These are phyloP conservation scores for Comarum palustre DNA, from an alignment of 306 rosid genomes.

Conservation along the genomic window DNA sequence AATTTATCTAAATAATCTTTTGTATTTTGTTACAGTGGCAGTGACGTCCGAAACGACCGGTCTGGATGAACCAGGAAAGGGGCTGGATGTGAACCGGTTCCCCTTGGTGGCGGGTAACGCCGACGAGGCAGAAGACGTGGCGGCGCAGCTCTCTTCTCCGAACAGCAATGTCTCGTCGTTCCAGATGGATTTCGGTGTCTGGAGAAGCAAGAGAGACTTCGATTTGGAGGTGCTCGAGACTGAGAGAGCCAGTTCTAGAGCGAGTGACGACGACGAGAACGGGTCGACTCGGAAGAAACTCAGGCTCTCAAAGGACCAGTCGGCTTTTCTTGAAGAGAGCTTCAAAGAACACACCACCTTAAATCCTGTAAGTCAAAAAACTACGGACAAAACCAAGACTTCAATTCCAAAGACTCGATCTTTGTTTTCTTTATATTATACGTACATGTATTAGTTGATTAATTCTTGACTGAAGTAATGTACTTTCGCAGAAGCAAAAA, in stretches of 20 bases:
- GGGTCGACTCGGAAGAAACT: slow-evolving; percentile 84
- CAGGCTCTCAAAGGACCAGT: slow-evolving; percentile 80
- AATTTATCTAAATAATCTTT: too few species aligned
- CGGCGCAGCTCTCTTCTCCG: slow-evolving; percentile 62
- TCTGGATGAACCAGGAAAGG: slow-evolving; percentile 46
- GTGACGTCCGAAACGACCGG: slow-evolving; percentile 40
- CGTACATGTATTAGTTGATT: background rate
- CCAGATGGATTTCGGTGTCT: slow-evolving; percentile 58
- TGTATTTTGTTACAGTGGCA: slow-evolving; percentile 31
- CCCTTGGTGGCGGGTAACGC: slow-evolving; percentile 29
- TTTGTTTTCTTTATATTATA: background rate
- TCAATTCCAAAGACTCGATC: background rate
- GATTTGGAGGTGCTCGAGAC: slow-evolving; percentile 36
- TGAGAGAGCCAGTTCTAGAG: slow-evolving; percentile 61
- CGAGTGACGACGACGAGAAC: slow-evolving; percentile 80
- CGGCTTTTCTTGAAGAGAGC: slow-evolving; percentile 86
- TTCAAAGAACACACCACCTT: slow-evolving; percentile 94
- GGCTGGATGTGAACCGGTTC: slow-evolving; percentile 55
- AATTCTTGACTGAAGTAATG: background rate
- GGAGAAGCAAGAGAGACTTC: slow-evolving; percentile 47
- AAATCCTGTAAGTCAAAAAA: slow-evolving; percentile 65
- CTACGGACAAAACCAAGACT: background rate
- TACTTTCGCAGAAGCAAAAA: slow-evolving; percentile 69
- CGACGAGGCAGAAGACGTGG: slow-evolving; percentile 56
- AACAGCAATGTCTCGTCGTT: slow-evolving; percentile 69